phyloP scores from a whole-genome alignment of 208 protist genomes.

The Trypanosoma vivax region DNA sequence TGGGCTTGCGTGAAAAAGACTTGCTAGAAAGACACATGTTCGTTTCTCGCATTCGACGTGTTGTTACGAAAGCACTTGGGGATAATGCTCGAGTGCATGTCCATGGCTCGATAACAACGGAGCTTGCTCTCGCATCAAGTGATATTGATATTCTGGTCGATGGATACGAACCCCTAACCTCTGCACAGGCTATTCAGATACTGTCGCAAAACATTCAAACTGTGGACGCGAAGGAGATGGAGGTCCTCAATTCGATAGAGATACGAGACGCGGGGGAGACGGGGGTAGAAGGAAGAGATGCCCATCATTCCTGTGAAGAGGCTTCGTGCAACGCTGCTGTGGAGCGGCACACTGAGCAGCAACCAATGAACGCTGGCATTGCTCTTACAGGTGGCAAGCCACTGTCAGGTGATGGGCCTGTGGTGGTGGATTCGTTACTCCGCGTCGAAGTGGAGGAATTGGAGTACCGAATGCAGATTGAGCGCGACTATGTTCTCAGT shows the following conservation, averaged over 20 bases:
- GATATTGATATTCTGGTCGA: constrained; percentile 81
- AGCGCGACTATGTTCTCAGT: constrained; percentile 74
- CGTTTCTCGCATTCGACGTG: constrained; percentile 50
- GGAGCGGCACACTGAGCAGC: no score
- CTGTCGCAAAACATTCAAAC: constrained; percentile 50
- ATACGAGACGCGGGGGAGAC: not conserved
- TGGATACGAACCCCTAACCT: constrained; percentile 55
- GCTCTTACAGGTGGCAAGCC: no score
- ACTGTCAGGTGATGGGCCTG: constrained; percentile 1
- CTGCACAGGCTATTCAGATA: constrained; percentile 61
- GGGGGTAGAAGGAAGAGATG: not conserved
- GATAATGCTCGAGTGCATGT: constrained; percentile 43
- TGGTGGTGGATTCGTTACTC: constrained; percentile 12
- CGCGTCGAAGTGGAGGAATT: constrained; percentile 58
- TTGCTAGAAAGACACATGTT: constrained; percentile 39
- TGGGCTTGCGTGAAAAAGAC: constrained; percentile 39
- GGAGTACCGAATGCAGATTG: constrained; percentile 75
- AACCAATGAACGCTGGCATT: no score
- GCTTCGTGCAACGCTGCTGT: not conserved
- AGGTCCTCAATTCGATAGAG: constrained; percentile 16
- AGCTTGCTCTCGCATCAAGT: constrained; percentile 64
- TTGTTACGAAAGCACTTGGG: constrained; percentile 29
- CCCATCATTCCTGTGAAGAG: not conserved
- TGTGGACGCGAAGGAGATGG: constrained; percentile 32
- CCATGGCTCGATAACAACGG: constrained; percentile 72